phyloP scores from a whole-genome alignment of 2,329 filamentous ascomycete species.

The Sphaerostilbella broomeana region DNA sequence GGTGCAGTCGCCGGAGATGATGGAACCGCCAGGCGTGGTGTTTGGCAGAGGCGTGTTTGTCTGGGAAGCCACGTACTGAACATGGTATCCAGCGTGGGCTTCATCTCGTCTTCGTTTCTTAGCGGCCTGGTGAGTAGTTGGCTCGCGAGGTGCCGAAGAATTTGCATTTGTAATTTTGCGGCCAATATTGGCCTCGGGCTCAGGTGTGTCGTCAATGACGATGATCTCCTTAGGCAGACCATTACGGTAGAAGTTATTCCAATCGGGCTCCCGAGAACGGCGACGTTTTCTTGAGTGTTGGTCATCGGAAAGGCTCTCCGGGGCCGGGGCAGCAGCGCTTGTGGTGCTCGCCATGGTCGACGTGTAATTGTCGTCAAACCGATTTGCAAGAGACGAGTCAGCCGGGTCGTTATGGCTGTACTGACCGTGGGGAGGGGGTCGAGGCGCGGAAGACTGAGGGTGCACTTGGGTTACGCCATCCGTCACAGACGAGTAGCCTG shows the following conservation, averaged over 20 bases:
- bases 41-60: slow-evolving; percentile 65
- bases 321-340: slow-evolving; percentile 13
- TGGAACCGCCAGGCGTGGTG: slow-evolving; percentile 60
- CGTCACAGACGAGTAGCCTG: slow-evolving; percentile 27
- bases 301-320: too few relatives aligned
- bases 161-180: slow-evolving; percentile 33
- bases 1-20: slow-evolving; percentile 75
- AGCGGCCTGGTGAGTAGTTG: slow-evolving; percentile 43
- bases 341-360: slow-evolving; percentile 19
- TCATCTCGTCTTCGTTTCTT: slow-evolving; percentile 70
- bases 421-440: slow-evolving; percentile 26
- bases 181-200: slow-evolving; percentile 41
- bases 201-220: slow-evolving; percentile 70
- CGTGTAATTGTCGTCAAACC: slow-evolving; percentile 18
- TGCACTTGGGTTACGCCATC: slow-evolving; percentile 28
- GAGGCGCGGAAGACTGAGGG: slow-evolving; percentile 25
- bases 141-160: slow-evolving; percentile 20
- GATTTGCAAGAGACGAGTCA: slow-evolving; percentile 20
- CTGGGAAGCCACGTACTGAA: slow-evolving; percentile 62
- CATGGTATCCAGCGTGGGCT: slow-evolving; percentile 64
- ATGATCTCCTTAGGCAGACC: slow-evolving; percentile 80
- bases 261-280: slow-evolving; percentile 62
- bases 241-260: slow-evolving; percentile 76
- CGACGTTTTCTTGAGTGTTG: slow-evolving; percentile 43
- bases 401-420: slow-evolving; percentile 15